A percentile compares a stretch with the other conserved stretches of the same genome.
These are phyloP conservation scores for Ophiosphaerella narmari DNA, from an alignment of 2,329 filamentous ascomycete species.

Conservation along the genomic window DNA sequence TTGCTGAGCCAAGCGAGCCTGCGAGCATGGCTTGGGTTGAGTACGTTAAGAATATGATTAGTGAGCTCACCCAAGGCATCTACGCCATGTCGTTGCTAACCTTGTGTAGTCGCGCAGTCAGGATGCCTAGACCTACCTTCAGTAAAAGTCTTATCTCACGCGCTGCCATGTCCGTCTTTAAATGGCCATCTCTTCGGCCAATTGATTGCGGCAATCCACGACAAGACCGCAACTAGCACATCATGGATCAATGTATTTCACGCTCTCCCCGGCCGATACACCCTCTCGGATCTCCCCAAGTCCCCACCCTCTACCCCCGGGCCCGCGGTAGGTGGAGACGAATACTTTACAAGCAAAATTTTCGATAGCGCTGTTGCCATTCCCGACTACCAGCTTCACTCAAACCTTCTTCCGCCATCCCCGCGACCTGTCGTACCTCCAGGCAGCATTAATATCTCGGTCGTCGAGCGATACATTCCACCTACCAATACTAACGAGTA, in stretches of 20 bases:
- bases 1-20: slow-evolving; percentile 24
- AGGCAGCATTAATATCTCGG: slow-evolving; percentile 62
- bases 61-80: slow-evolving; percentile 27
- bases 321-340: slow-evolving; percentile 56
- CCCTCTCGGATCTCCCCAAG: slow-evolving; percentile 63
- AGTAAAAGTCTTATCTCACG: slow-evolving; percentile 64
- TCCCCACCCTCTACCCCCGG: slow-evolving; percentile 66
- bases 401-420: slow-evolving; percentile 54
- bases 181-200: slow-evolving; percentile 58
- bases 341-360: slow-evolving; percentile 66
- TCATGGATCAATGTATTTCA: slow-evolving; percentile 69
- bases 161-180: slow-evolving; percentile 60
- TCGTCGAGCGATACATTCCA: slow-evolving; percentile 69
- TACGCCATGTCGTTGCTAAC: slow-evolving; percentile 9
- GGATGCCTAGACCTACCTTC: slow-evolving; percentile 43
- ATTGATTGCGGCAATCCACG: slow-evolving; percentile 61
- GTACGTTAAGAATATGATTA: slow-evolving; percentile 34
- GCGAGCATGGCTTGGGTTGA: slow-evolving; percentile 40
- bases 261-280: slow-evolving; percentile 66
- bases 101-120: slow-evolving; percentile 36
- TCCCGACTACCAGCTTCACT: slow-evolving; percentile 61
- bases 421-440: slow-evolving; percentile 64
- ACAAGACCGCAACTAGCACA: slow-evolving; percentile 56
- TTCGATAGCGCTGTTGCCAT: slow-evolving; percentile 67
- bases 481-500: slow-evolving; percentile 64